Conservation (phyloP, 495 filamentous ascomycete genomes). For the Talaromyces stipitatus region DNA sequence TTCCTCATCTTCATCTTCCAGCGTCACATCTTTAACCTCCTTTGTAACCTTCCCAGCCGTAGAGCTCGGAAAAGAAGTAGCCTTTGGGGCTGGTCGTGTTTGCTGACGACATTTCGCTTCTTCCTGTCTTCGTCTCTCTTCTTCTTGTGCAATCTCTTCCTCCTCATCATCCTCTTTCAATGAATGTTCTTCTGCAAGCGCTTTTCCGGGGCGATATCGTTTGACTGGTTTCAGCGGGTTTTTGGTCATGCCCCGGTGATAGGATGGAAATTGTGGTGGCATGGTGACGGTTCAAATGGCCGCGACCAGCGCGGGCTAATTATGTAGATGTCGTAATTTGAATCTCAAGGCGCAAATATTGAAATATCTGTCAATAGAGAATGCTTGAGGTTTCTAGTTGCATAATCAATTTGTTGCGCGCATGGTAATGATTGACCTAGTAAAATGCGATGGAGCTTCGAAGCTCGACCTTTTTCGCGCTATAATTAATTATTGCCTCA, state of each 20-base stretch:
- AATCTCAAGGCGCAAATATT: background rate
- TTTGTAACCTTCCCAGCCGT: constrained; percentile 24
- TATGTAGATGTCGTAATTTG: constrained; percentile 14
- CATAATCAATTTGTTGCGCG: background rate
- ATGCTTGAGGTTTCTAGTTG: background rate
- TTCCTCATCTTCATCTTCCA: constrained; percentile 53
- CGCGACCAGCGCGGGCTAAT: background rate
- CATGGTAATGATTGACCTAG: background rate
- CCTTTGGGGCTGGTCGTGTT: constrained; percentile 58
- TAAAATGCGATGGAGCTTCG: background rate
- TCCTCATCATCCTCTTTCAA: constrained; percentile 54
- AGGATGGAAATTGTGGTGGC: constrained; percentile 43
- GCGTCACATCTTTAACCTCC: constrained; percentile 19
- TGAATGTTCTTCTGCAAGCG: constrained; percentile 56
- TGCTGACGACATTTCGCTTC: constrained; percentile 22
- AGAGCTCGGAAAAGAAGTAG: constrained; percentile 48
- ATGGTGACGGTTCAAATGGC: background rate
- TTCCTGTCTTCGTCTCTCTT: constrained; percentile 22
- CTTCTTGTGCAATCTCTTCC: constrained; percentile 39
- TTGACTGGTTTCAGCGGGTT: constrained; percentile 70
- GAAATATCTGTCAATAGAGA: background rate
- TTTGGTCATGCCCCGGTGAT: constrained; percentile 84
- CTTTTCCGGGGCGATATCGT: constrained; percentile 82
- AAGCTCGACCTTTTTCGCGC: background rate
- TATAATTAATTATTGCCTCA: background rate